phyloP scores from a whole-genome alignment of 2,329 filamentous ascomycete genomes.

The Fusarium caatingaense region DNA sequence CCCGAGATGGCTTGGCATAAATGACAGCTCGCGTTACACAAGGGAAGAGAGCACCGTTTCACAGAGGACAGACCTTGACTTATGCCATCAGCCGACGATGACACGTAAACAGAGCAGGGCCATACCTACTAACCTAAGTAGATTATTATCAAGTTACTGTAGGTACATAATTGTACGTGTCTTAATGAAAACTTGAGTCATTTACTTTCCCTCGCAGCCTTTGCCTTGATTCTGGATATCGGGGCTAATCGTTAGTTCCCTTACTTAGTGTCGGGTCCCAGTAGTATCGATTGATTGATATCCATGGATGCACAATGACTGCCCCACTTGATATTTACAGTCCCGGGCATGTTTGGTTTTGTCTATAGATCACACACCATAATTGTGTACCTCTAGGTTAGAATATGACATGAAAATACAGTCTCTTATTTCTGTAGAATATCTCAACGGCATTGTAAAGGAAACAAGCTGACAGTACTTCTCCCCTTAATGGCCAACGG shows the following conservation, averaged over 20 bases:
- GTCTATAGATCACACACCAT: neutral
- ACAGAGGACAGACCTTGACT: neutral
- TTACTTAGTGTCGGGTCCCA: neutral
- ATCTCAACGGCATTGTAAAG: neutral
- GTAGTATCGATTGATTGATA: neutral
- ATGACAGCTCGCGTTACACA: constrained; percentile 31
- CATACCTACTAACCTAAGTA: neutral
- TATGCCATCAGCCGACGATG: neutral
- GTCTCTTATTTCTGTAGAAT: neutral
- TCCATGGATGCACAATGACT: neutral
- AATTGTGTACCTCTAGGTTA: neutral
- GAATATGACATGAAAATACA: neutral
- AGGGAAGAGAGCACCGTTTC: neutral
- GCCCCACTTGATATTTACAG: neutral
- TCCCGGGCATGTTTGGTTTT: neutral
- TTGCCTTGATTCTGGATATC: neutral
- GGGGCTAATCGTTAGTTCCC: neutral
- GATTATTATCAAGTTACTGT: neutral
- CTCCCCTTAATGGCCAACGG: neutral
- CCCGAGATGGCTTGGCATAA: constrained; percentile 28
- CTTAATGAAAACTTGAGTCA: constrained; percentile 1
- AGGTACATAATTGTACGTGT: neutral
- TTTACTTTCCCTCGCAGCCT: neutral
- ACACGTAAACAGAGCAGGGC: neutral
- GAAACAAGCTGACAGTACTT: neutral